Percentiles rank a stretch among this genome's conserved stretches.
phyloP scores from a whole-genome alignment of 2,329 filamentous ascomycete species.

The Sporothrix dimorphospora region DNA sequence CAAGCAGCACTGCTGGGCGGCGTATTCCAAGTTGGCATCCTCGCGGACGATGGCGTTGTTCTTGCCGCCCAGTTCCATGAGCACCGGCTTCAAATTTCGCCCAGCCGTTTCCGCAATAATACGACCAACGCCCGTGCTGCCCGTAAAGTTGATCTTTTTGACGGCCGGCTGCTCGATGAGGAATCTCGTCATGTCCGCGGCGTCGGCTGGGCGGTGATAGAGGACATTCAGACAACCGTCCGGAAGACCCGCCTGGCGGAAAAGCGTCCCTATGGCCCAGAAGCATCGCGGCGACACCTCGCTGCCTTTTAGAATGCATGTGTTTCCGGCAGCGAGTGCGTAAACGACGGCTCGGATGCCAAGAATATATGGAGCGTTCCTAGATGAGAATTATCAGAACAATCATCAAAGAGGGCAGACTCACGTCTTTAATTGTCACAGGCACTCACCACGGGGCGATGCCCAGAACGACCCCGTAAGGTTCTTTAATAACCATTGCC shows the following conservation, averaged over 20 bases:
- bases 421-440: too few species aligned
- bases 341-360: slow-evolving; percentile 59
- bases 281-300: slow-evolving; percentile 68
- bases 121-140: slow-evolving; percentile 72
- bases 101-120: slow-evolving; percentile 73
- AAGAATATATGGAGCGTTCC: slow-evolving; percentile 62
- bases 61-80: slow-evolving; percentile 85
- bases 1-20: slow-evolving; percentile 67
- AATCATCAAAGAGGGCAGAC: neutral
- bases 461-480: slow-evolving; percentile 75
- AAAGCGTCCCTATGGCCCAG: slow-evolving; percentile 63
- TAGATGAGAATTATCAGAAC: slow-evolving; percentile 35
- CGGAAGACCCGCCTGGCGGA: slow-evolving; percentile 77
- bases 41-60: slow-evolving; percentile 76
- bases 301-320: slow-evolving; percentile 71
- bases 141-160: slow-evolving; percentile 86
- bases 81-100: slow-evolving; percentile 74
- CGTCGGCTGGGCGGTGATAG: slow-evolving; percentile 66
- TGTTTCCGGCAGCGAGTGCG: slow-evolving; percentile 78
- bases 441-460: slow-evolving; percentile 77
- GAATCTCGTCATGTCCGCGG: slow-evolving; percentile 65
- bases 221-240: slow-evolving; percentile 74
- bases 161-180: slow-evolving; percentile 69
- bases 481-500: slow-evolving; percentile 72
- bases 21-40: slow-evolving; percentile 75